Conservation (phyloP, 106 monocot species). For the Xerophyta viscosa region DNA sequence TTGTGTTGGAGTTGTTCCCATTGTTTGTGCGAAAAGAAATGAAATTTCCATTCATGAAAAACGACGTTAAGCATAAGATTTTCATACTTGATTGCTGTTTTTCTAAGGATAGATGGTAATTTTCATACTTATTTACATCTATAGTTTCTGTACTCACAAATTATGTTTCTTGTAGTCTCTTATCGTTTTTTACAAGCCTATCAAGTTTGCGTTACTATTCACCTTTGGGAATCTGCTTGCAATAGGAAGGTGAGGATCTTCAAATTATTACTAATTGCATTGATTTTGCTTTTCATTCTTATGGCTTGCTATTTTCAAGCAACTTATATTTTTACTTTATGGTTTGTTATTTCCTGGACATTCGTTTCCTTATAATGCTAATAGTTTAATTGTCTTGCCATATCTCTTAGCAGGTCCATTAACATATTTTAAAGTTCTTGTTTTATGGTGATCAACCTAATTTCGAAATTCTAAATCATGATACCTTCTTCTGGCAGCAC, state of each 20-base stretch:
- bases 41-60: no score
- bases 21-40: background rate
- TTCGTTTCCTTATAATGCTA: no score
- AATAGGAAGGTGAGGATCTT: slow-evolving; percentile 68
- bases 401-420: background rate
- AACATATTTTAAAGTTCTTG: background rate
- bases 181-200: slow-evolving; percentile 57
- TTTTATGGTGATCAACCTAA: background rate
- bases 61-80: no score
- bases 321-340: no score
- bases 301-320: no score
- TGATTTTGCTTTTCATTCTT: background rate
- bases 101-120: no score
- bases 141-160: no score
- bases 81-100: no score
- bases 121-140: no score
- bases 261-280: background rate
- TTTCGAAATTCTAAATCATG: slow-evolving; percentile 4
- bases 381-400: no score
- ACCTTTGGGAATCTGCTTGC: slow-evolving; percentile 87
- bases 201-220: slow-evolving; percentile 93
- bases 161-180: slow-evolving; percentile 61
- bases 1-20: no score
- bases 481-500: slow-evolving; percentile 65
- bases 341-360: no score